Evolutionary conservation across 2,329 filamentous ascomycete genomes (phyloP).

Genomic region (Ophiocordyceps camponoti-leonardi): DNA sequence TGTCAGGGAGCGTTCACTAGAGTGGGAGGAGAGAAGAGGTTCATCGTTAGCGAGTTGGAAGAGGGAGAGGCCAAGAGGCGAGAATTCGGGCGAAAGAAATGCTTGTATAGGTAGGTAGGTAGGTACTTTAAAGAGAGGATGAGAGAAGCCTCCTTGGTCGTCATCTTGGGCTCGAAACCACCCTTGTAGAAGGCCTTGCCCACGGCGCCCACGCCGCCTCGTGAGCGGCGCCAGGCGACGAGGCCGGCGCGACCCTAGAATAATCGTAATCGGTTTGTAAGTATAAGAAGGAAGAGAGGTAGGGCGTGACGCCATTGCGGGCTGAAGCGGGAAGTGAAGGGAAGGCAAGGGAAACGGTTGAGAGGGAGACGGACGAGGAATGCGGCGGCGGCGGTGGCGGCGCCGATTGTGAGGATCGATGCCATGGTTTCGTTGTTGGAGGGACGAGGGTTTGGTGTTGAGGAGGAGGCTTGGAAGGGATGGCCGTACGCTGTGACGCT

Average conservation of each 20-base stretch:
- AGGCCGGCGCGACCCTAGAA: conserved; percentile 75
- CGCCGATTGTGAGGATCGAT: conserved; percentile 27
- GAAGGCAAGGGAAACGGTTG: too few relatives aligned
- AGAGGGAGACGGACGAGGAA: conserved; percentile 24
- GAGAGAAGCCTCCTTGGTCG: conserved; percentile 70
- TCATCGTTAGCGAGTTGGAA: background rate
- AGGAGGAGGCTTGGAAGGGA: background rate
- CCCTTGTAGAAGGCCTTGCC: conserved; percentile 96
- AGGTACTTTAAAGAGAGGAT: conserved; percentile 76
- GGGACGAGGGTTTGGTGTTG: background rate
- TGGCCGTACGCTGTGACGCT: too few relatives aligned
- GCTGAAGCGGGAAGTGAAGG: background rate
- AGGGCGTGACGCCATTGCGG: background rate
- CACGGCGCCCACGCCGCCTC: conserved; percentile 59
- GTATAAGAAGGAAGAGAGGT: background rate
- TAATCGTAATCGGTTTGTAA: background rate
- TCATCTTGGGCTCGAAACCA: conserved; percentile 96
- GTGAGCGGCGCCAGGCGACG: conserved; percentile 70
- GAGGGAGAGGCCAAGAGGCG: background rate
- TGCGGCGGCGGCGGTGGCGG: conserved; percentile 31
- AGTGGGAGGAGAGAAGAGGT: background rate
- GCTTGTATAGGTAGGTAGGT: conserved; percentile 6
- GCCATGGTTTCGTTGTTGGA: conserved; percentile 14
- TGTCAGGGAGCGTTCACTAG: conserved; percentile 67
- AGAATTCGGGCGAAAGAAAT: background rate